Percentiles rank a stretch among this genome's conserved stretches.
phyloP scores from a whole-genome alignment of 2,329 filamentous ascomycete species.

The Aspergillus sp. region DNA sequence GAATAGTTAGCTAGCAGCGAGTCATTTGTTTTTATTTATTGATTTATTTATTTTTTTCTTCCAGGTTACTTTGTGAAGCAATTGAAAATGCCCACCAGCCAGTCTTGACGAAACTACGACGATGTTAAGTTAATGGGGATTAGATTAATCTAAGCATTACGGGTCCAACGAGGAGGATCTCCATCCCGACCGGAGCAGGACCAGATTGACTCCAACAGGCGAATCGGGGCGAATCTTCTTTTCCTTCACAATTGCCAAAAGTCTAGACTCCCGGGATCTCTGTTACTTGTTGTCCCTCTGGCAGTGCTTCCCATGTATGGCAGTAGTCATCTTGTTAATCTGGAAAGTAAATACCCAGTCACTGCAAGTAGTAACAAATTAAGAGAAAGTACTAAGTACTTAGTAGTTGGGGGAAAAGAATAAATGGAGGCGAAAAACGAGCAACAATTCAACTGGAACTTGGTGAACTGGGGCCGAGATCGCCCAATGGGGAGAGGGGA shows the following conservation, averaged over 20 bases:
- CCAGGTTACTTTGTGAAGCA: neutral
- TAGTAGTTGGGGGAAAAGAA: neutral
- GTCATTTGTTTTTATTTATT: neutral
- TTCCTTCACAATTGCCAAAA: neutral
- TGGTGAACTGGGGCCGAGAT: neutral
- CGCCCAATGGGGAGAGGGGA: slow-evolving; percentile 1
- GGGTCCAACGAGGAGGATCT: neutral
- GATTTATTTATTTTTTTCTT: neutral
- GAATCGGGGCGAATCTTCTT: neutral
- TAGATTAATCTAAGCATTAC: too few relatives aligned
- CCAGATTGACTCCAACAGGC: neutral
- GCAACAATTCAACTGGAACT: neutral
- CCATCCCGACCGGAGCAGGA: neutral
- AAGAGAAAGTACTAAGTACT: neutral
- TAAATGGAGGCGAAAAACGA: neutral
- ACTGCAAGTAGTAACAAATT: too few relatives aligned
- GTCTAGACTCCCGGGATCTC: neutral
- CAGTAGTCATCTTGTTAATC: too few relatives aligned
- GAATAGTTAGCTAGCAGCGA: neutral
- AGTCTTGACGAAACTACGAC: too few relatives aligned
- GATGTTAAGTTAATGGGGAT: too few relatives aligned
- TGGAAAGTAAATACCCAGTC: too few relatives aligned
- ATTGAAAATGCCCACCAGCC: too few relatives aligned
- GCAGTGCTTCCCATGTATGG: too few relatives aligned
- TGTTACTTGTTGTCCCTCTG: neutral